Conservation (phyloP, 129 eudicot species). For the Flaveria sonorensis region DNA sequence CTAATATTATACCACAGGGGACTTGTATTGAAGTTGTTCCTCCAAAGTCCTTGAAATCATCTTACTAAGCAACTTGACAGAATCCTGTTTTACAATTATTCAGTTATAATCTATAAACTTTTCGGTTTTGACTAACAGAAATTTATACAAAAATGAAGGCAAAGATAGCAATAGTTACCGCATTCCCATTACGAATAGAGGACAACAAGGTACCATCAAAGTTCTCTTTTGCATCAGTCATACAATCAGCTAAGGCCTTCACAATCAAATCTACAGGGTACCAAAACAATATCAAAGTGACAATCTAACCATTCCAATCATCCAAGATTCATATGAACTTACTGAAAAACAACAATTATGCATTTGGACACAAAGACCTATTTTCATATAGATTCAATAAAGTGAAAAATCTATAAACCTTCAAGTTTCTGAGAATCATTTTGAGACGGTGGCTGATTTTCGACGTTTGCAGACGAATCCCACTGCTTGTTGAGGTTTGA, state of each 20-base stretch:
- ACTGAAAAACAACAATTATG: not conserved
- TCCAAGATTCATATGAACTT: slow-evolving; percentile 15
- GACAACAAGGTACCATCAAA: slow-evolving; percentile 57
- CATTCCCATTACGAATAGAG: slow-evolving; percentile 54
- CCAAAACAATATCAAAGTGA: not conserved
- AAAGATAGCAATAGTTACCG: slow-evolving; percentile 47
- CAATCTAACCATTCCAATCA: not conserved
- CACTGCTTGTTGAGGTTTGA: slow-evolving; percentile 43
- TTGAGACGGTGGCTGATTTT: slow-evolving; percentile 40
- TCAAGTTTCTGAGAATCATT: slow-evolving; percentile 43
- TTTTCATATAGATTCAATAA: slow-evolving; percentile 7
- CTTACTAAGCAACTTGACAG: slow-evolving; percentile 48
- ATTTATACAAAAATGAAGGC: not conserved
- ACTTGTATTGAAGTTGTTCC: slow-evolving; percentile 51
- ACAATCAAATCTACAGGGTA: slow-evolving; percentile 51
- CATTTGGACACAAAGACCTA: not conserved
- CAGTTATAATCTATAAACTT: not conserved
- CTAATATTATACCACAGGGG: slow-evolving; percentile 45
- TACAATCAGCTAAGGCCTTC: slow-evolving; percentile 57
- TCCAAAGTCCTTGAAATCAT: slow-evolving; percentile 65
- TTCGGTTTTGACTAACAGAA: not conserved
- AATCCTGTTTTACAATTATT: slow-evolving; percentile 46
- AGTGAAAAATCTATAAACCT: slow-evolving; percentile 41
- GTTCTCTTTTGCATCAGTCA: slow-evolving; percentile 85
- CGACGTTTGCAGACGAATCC: slow-evolving; percentile 49